Conservation (phyloP, 2,329 filamentous ascomycete genomes). For the Chaetomiaceae sp. region DNA sequence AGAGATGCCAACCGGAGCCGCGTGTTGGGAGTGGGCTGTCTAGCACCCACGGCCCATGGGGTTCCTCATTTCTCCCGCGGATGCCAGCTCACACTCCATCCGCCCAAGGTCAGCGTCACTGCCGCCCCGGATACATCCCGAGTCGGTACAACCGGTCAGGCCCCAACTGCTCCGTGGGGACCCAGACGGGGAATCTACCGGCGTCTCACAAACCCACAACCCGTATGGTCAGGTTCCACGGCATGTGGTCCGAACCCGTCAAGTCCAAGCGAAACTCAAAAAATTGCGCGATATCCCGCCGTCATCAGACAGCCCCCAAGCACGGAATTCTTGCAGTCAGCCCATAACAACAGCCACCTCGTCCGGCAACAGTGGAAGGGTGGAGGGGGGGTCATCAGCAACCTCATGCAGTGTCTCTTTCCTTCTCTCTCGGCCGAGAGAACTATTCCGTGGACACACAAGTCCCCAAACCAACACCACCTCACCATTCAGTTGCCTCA, state of each 20-base stretch:
- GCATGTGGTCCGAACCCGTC: neutral
- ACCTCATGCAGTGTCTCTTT: neutral
- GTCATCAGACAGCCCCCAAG: neutral
- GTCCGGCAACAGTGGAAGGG: neutral
- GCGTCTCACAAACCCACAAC: neutral
- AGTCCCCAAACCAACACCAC: neutral
- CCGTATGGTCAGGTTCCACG: neutral
- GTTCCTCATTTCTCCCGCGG: neutral
- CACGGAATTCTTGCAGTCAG: neutral
- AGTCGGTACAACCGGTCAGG: neutral
- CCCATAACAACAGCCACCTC: neutral
- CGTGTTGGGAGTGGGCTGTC: neutral
- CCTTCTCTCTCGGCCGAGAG: conserved; percentile 3
- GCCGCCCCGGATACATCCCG: neutral
- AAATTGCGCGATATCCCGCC: neutral
- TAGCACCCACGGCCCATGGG: too few relatives aligned
- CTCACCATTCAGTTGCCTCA: conserved; percentile 5
- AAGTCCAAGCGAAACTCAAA: neutral
- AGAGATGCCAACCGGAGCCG: neutral
- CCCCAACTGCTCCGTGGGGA: neutral
- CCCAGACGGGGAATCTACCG: conserved; percentile 2
- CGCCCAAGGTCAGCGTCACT: neutral
- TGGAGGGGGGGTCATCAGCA: neutral
- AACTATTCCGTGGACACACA: neutral
- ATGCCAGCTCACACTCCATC: neutral